Evolutionary conservation across 2,329 filamentous ascomycete genomes (phyloP).

Genomic region (Diplodia mutila): DNA sequence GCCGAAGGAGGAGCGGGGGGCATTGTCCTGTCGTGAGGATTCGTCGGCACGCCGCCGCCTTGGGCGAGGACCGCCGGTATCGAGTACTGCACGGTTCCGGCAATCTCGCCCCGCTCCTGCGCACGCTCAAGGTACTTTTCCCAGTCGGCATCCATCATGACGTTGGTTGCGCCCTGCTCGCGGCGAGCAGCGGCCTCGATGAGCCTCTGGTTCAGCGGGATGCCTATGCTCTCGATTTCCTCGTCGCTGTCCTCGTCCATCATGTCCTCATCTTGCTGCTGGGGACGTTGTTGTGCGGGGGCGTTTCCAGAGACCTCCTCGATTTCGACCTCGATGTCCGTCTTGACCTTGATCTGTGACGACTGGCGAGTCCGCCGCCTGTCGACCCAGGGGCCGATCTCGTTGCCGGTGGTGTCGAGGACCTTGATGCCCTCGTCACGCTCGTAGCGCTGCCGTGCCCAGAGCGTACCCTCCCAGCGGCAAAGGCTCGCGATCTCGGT

Average conservation of each 20-base stretch:
- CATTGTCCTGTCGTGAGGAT: slow-evolving; percentile 21
- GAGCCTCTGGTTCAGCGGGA: slow-evolving; percentile 64
- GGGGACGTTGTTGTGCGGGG: slow-evolving; percentile 30
- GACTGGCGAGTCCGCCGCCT: slow-evolving; percentile 27
- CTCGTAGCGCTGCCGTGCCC: slow-evolving; percentile 81
- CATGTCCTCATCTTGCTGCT: slow-evolving; percentile 35
- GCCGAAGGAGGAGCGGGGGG: slow-evolving; percentile 20
- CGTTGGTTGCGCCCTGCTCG: slow-evolving; percentile 61
- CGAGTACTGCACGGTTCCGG: slow-evolving; percentile 6
- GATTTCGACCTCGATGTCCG: slow-evolving; percentile 48
- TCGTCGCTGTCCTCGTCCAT: slow-evolving; percentile 48
- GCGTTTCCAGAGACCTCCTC: slow-evolving; percentile 28
- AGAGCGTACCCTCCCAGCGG: slow-evolving; percentile 81
- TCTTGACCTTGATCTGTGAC: slow-evolving; percentile 47
- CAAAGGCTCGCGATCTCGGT: slow-evolving; percentile 73
- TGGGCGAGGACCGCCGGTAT: slow-evolving; percentile 18
- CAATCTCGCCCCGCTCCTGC: slow-evolving; percentile 21
- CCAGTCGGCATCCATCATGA: slow-evolving; percentile 71
- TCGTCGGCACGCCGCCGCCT: slow-evolving; percentile 21
- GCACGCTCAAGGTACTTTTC: slow-evolving; percentile 72
- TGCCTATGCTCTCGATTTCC: slow-evolving; percentile 62
- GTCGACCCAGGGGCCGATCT: slow-evolving; percentile 65
- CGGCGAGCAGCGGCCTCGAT: slow-evolving; percentile 65
- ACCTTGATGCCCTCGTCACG: slow-evolving; percentile 72
- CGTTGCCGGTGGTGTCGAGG: slow-evolving; percentile 71